phyloP scores from a whole-genome alignment of 805 yeast genomes.

The Sungouiozyma intestinalis region DNA sequence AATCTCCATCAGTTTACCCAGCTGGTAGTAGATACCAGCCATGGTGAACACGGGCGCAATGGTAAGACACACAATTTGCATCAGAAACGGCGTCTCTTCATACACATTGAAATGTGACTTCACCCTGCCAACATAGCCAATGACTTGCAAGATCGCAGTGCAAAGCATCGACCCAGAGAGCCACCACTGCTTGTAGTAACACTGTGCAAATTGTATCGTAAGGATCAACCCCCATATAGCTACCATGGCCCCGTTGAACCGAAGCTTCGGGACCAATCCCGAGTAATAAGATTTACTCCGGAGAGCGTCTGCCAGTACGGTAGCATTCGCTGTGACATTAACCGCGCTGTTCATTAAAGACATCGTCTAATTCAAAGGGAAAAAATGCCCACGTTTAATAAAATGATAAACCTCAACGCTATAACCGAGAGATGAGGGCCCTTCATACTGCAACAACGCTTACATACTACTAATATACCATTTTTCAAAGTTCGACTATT shows the following conservation, averaged over 20 bases:
- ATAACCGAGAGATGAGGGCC: too few species aligned
- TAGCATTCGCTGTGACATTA: background rate
- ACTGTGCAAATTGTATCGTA: conserved; percentile 34
- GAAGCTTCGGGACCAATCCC: conserved; percentile 40
- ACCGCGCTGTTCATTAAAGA: background rate
- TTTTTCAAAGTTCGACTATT: background rate
- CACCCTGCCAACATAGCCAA: conserved; percentile 58
- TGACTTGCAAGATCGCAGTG: conserved; percentile 50
- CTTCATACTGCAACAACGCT: too few species aligned
- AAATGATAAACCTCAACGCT: too few species aligned
- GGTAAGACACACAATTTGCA: conserved; percentile 61
- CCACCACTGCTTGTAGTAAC: conserved; percentile 51
- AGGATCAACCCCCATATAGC: conserved; percentile 43
- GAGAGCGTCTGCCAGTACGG: background rate
- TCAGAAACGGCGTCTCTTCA: conserved; percentile 36
- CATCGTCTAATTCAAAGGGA: background rate
- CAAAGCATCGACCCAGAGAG: conserved; percentile 45
- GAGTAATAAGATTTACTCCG: background rate
- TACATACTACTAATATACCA: too few species aligned
- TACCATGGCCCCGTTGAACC: conserved; percentile 50
- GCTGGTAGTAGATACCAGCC: conserved; percentile 70
- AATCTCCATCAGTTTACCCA: conserved; percentile 57
- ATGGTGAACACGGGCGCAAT: conserved; percentile 75
- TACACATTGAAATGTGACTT: conserved; percentile 32
- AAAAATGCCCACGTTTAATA: too few species aligned